Evolutionary conservation across 176 grass and related monocot genomes (phyloP).

Genomic region (Hordeum vulgare): MorexV3_pseudomolecules_assembly NC_058518.1:426615581-426616080

Average conservation of each 20-base stretch:
- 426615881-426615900: background rate
- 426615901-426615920: background rate
- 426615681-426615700: background rate
- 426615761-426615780: conserved; percentile 19
- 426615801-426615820: background rate
- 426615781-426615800: background rate
- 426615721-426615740: background rate
- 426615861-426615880: background rate
- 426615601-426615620: background rate
- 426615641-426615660: background rate
- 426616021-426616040: no score
- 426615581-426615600: no score
- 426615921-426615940: background rate
- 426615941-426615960: no score
- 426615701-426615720: background rate
- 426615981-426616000: no score
- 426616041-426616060: background rate
- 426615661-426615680: background rate
- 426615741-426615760: background rate
- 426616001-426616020: background rate
- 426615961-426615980: no score
- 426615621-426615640: background rate
- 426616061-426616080: background rate
- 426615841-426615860: background rate
- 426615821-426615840: background rate